phyloP scores from a whole-genome alignment of 2,329 filamentous ascomycete species.

The Aspergillus niger region DNA sequence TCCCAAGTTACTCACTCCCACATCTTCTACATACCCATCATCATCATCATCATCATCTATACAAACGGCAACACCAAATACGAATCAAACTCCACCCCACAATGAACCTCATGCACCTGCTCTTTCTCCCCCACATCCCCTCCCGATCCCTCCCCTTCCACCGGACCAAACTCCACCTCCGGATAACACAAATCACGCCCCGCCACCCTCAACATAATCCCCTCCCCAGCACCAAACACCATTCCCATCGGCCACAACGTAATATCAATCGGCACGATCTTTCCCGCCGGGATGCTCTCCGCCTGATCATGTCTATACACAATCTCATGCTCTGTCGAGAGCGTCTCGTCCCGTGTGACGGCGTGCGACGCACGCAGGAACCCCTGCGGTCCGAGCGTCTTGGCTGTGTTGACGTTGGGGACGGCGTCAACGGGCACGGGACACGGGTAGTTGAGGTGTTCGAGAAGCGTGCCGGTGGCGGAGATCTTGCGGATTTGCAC shows the following conservation, averaged over 20 bases:
- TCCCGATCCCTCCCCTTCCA: background rate
- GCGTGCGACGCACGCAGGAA: conserved; percentile 25
- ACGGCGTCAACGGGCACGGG: conserved; percentile 17
- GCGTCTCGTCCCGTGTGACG: background rate
- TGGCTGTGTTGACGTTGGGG: conserved; percentile 18
- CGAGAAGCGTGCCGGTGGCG: conserved; percentile 15
- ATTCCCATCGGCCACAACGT: conserved; percentile 27
- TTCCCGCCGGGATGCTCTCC: conserved; percentile 10
- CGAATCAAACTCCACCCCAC: conserved; percentile 12
- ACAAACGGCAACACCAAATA: background rate
- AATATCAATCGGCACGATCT: conserved; percentile 20
- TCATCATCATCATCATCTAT: background rate
- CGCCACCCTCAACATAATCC: conserved; percentile 22
- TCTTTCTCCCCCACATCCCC: conserved; percentile 11
- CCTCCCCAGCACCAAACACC: conserved; percentile 28
- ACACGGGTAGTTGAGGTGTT: conserved; percentile 21
- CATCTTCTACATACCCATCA: background rate
- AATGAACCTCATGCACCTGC: conserved; percentile 15
- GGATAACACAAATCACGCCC: conserved; percentile 27
- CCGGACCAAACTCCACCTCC: conserved; percentile 14
- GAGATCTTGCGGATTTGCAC: conserved; percentile 27
- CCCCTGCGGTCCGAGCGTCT: conserved; percentile 25
- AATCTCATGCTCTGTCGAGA: background rate
- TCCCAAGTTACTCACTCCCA: too few species aligned
- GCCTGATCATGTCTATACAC: conserved; percentile 10